Base-by-base conservation (phyloP, 1,284 basidiomycete genomes). In the Fomitopsis schrenkii region DNA sequence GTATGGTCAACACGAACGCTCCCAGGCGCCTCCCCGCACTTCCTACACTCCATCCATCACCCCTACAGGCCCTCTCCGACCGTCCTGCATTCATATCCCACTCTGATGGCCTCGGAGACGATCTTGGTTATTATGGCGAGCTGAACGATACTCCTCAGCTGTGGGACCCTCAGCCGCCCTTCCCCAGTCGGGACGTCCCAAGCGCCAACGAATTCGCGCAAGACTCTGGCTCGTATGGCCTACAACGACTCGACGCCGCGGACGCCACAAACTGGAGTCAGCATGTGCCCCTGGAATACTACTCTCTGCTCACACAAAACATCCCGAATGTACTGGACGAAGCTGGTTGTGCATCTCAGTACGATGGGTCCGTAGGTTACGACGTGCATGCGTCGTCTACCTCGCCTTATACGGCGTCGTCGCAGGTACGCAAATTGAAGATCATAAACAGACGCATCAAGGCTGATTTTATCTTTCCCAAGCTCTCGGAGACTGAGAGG, bases 201-300 rank as follows among this genome's bases (percentile, higher is more conserved):
- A 53, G 60, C n/a, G 61, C 57, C 26, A 57, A 55, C 19, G 63
- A 62, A 60, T 60, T 44, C 57, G 62, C 45, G 15, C 59, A 66
- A 55, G 60, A 63, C 59, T 53, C 57, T 45, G 54, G 62, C 57
- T 57, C 56, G 38, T 63, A 61, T 58, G 50, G 48, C 48, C 58
- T 61, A 41, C 35, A 60, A 62, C 64, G 55, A 36, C 14, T 55
- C 58, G 52, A 62, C 45, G 58, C 58, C 38, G 59, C 44, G 14
- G 46, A 63, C 59, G 64, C 68, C 63, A 69, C 65, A 53, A 38
- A 66, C 41, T 65, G 64, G 57, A 10, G 62, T 5, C 66, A 68
- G 14, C 66, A 66, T 58, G 44, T 63, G 26, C 65, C 68, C 14
- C 57, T 62, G 7, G 60, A 54, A 10, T 52, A 52, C n/a, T 62